Percentiles rank a stretch among this genome's conserved stretches.
Evolutionary conservation across 441 rosid species (phyloP).

Genomic region (Viola pubescens): DNA sequence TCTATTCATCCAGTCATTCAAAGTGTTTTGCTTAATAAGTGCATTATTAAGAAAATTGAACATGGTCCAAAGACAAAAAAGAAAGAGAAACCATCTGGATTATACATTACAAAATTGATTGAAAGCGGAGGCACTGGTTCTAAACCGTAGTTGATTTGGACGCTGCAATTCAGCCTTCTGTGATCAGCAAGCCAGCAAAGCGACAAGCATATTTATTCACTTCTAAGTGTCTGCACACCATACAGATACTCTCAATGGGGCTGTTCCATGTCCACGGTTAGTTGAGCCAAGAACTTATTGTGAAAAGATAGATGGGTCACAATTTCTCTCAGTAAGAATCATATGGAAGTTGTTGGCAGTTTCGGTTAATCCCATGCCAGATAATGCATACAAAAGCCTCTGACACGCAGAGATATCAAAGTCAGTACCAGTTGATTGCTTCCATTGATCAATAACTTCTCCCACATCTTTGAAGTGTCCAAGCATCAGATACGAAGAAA

Average conservation of each 20-base stretch:
- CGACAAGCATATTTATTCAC: neutral
- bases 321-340: slow-evolving; percentile 53
- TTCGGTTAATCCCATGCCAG: slow-evolving; percentile 43
- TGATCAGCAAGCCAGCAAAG: neutral
- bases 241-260: neutral
- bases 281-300: slow-evolving; percentile 9
- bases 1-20: too few species aligned
- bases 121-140: too few species aligned
- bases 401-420: slow-evolving; percentile 50
- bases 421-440: slow-evolving; percentile 45
- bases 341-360: slow-evolving; percentile 38
- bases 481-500: slow-evolving; percentile 69
- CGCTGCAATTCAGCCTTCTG: neutral
- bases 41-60: too few species aligned
- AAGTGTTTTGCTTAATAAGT: too few species aligned
- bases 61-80: too few species aligned
- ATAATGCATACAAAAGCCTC: slow-evolving; percentile 50
- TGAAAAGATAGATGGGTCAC: slow-evolving; percentile 24
- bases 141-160: neutral
- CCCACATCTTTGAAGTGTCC: slow-evolving; percentile 62
- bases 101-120: too few species aligned
- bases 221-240: neutral
- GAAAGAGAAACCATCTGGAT: too few species aligned
- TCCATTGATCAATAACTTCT: slow-evolving; percentile 79
- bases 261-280: neutral